Base-by-base conservation (phyloP, 768 basidiomycete species). In the Podaxis mareebaensis region DNA sequence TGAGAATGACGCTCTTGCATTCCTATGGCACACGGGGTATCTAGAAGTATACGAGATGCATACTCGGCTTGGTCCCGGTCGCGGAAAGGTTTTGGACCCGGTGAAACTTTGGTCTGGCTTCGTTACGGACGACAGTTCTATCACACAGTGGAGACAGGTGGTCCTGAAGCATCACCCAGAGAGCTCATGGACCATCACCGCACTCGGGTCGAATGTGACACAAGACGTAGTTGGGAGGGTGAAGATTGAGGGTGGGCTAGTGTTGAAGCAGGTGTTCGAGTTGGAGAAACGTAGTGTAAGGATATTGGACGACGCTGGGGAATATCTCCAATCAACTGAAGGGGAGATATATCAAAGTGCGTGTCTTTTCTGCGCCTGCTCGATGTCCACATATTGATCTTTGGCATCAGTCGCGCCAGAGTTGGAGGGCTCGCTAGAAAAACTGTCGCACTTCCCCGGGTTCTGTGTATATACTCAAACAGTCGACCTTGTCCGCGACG, bases 41-140 rank as follows among this genome's bases (percentile, higher is more conserved):
- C 70, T 92, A 8, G 85, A 90, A 57, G 67, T 95, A 2, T 96
- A 90, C 86, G 77, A 85, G 40, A 77, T 95, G 48, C 77, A 82
- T 44, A 93, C 87, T 1, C 84, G 86, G 6, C 74, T 90, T 33
- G 79, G 80, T 10, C 82, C 84, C 11, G 86, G 86, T 4, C 79
- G 77, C 0, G 83, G 77, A 26, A 86, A 87, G 58, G 78, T 83
- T 4, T 85, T 91, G 83, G 75, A 85, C 56, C 90, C 90, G 0
- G 67, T 64, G 2, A 73, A 69, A 56, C 62, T 72, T 12, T 83
- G 77, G 75, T 79, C 71, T 58, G 77, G 75, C 3, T 63, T 51
- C 49, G 64, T 72, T 3, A 62, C 68, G 26, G 70, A 67, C n/a
- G 61, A 57, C 1, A 67, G 60, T 22, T 51, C 20, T n/a, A 53